These are phyloP conservation scores for Nemania sp. DNA, from an alignment of 2,329 filamentous ascomycete genomes.

Conservation along the genomic window DNA sequence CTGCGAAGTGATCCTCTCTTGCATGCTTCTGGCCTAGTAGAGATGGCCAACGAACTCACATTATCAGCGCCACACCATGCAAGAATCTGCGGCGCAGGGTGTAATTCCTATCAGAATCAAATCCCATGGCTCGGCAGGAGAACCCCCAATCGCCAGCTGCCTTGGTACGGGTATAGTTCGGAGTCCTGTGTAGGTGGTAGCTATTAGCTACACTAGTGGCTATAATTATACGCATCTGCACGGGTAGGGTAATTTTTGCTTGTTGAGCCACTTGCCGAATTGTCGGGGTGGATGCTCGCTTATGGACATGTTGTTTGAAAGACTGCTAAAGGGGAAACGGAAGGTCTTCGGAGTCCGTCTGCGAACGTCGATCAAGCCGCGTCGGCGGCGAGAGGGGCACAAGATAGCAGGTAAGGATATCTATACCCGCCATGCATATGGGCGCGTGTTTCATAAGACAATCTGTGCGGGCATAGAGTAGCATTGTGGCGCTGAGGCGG, in stretches of 20 bases:
- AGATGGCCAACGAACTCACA: slow-evolving; percentile 2
- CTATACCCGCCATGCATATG: background rate
- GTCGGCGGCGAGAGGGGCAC: background rate
- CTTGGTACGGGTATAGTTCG: slow-evolving; percentile 14
- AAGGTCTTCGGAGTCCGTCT: slow-evolving; percentile 24
- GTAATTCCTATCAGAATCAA: background rate
- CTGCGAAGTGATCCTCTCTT: background rate
- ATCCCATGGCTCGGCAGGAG: background rate
- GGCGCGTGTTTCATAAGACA: slow-evolving; percentile 17
- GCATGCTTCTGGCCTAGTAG: background rate
- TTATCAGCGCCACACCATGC: slow-evolving; percentile 6
- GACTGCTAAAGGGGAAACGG: background rate
- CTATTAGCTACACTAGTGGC: background rate
- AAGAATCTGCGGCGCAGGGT: slow-evolving; percentile 2
- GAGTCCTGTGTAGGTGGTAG: slow-evolving; percentile 12
- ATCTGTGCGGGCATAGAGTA: slow-evolving; percentile 8
- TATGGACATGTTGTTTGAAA: background rate
- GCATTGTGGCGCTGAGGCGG: slow-evolving; percentile 21
- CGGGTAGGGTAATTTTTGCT: background rate
- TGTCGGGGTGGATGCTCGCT: background rate
- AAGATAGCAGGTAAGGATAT: background rate
- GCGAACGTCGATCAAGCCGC: slow-evolving; percentile 4
- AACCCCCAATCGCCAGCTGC: background rate
- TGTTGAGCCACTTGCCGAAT: slow-evolving; percentile 8
- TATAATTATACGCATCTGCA: background rate